Percentiles rank a stretch among this genome's conserved stretches.
Evolutionary conservation across 2,329 filamentous ascomycete species (phyloP).

Genomic region (Nannizzia gypsea): DNA sequence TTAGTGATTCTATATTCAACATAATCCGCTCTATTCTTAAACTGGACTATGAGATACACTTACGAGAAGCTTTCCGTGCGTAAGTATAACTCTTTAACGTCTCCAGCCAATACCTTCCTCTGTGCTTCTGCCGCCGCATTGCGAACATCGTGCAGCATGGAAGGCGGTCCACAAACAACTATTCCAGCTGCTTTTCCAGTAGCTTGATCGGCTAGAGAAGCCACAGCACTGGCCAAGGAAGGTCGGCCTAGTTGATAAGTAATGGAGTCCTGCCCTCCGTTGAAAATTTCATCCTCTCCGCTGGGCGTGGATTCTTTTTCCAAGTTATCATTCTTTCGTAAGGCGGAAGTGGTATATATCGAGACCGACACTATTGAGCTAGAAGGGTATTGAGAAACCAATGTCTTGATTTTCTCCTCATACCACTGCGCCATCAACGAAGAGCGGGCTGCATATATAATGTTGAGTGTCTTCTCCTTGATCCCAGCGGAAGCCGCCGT

Average conservation of each 20-base stretch:
- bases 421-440: conserved; percentile 16
- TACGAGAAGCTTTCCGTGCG: conserved; percentile 40
- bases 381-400: conserved; percentile 10
- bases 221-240: conserved; percentile 20
- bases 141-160: conserved; percentile 39
- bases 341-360: conserved; percentile 17
- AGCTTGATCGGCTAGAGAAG: conserved; percentile 12
- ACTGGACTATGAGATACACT: conserved; percentile 17
- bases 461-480: neutral
- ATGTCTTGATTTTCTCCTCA: neutral
- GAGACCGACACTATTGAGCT: conserved; percentile 12
- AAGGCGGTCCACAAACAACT: conserved; percentile 33
- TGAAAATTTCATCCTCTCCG: neutral
- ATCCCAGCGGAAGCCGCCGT: neutral
- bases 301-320: neutral
- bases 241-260: conserved; percentile 22
- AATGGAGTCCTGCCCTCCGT: neutral
- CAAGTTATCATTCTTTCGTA: neutral
- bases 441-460: conserved; percentile 5
- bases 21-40: neutral
- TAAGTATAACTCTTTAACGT: conserved; percentile 31
- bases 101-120: conserved; percentile 24
- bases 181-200: conserved; percentile 13
- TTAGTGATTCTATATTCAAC: neutral
- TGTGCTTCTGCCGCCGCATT: conserved; percentile 38